These are phyloP conservation scores for Pyrenochaeta sp. DNA, from an alignment of 2,329 filamentous ascomycete genomes.

Conservation along the genomic window DNA sequence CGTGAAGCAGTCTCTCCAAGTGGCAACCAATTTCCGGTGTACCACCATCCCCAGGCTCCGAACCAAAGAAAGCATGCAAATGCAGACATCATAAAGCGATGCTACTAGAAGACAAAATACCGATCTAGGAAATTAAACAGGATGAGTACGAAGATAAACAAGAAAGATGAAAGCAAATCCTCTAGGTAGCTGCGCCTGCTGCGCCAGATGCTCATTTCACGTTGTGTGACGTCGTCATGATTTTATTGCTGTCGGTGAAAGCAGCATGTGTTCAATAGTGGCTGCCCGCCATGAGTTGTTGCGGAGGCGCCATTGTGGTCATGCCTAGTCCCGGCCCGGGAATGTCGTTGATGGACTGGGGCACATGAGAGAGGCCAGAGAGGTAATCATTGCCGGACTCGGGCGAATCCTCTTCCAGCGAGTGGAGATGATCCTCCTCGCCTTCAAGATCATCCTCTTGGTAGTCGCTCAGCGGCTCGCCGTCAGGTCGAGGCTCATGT, in stretches of 20 bases:
- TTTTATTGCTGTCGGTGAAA: constrained; percentile 15
- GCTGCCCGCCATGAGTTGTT: constrained; percentile 55
- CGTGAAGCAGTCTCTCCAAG: constrained; percentile 14
- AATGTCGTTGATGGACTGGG: constrained; percentile 46
- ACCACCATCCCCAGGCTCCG: constrained; percentile 15
- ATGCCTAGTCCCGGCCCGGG: constrained; percentile 45
- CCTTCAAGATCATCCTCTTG: constrained; percentile 89
- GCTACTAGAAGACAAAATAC: constrained; percentile 22
- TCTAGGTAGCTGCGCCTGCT: constrained; percentile 32
- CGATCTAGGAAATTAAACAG: constrained; percentile 39
- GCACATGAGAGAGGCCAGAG: constrained; percentile 36
- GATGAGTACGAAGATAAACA: constrained; percentile 31
- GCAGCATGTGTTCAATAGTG: constrained; percentile 47
- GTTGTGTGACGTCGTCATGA: constrained; percentile 30
- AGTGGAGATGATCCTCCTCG: constrained; percentile 83
- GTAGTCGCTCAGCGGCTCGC: constrained; percentile 67
- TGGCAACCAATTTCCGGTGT: constrained; percentile 21
- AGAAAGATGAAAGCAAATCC: constrained; percentile 25
- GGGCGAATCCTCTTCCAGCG: constrained; percentile 80
- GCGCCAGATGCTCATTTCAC: constrained; percentile 37
- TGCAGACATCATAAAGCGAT: constrained; percentile 26
- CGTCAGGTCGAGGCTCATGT: constrained; percentile 77
- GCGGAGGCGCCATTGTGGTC: constrained; percentile 54
- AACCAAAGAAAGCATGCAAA: constrained; percentile 34
- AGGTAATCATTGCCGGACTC: constrained; percentile 72